Conservation (phyloP, 257 asterid species). For the Solanum chilense region DNA sequence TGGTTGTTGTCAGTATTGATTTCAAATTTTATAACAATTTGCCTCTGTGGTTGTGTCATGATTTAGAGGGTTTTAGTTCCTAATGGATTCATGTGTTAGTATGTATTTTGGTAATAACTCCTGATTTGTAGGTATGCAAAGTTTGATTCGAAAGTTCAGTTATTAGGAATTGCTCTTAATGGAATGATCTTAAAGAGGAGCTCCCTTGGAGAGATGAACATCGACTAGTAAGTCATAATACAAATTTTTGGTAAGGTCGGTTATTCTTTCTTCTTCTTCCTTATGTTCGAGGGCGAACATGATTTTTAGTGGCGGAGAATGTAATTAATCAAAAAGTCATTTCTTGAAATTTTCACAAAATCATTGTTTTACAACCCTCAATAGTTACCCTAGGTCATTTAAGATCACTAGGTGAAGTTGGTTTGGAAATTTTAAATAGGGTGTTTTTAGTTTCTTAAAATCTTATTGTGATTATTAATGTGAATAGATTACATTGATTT, state of each 20-base stretch:
- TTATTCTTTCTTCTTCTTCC: not conserved
- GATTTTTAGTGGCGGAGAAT: not conserved
- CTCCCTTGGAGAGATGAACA: not conserved
- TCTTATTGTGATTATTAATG: no score
- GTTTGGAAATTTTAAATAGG: not conserved
- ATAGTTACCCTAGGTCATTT: not conserved
- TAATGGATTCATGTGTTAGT: not conserved
- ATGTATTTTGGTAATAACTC: not conserved
- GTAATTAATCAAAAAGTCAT: not conserved
- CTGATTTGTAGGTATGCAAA: not conserved
- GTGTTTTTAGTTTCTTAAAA: no score
- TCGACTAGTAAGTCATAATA: not conserved
- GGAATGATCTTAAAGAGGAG: not conserved
- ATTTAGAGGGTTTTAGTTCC: not conserved
- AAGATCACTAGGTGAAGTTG: not conserved
- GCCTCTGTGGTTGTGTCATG: not conserved
- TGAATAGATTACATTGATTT: no score
- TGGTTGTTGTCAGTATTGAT: not conserved
- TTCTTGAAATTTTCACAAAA: not conserved
- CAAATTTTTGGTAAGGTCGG: not conserved
- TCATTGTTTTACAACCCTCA: not conserved
- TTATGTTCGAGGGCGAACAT: not conserved
- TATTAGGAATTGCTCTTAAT: not conserved
- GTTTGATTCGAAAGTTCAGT: not conserved
- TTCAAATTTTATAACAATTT: no score